Percentiles rank a stretch among this genome's conserved stretches.
phyloP scores from a whole-genome alignment of 1,284 basidiomycete genomes.

The Marasmius oreades region DNA sequence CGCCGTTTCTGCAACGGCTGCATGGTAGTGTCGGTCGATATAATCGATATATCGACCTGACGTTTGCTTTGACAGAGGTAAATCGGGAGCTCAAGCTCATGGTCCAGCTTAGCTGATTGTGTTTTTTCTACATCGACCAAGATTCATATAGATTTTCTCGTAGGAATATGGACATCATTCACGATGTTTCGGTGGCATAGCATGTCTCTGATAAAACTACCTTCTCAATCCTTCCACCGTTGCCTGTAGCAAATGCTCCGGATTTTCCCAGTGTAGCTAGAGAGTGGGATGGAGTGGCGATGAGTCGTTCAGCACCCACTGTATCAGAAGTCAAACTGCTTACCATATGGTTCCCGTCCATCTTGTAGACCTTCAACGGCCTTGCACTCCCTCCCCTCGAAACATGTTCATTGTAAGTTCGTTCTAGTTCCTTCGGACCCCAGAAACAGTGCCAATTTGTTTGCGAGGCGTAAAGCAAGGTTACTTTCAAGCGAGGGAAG shows the following conservation, averaged over 20 bases:
- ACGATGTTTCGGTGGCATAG: no score
- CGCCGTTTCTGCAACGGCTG: no score
- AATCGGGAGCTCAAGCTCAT: no score
- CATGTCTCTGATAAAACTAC: no score
- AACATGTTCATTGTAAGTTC: not conserved
- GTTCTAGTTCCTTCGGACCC: conserved; percentile 5
- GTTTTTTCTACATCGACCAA: no score
- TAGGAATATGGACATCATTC: no score
- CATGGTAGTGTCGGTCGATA: no score
- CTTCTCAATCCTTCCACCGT: not conserved
- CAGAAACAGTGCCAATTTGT: conserved; percentile 5
- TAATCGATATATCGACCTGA: no score
- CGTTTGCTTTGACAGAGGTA: no score
- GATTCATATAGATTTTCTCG: no score
- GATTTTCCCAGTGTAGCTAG: not conserved
- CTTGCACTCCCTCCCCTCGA: not conserved
- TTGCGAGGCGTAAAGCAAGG: conserved; percentile 1
- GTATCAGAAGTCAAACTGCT: not conserved
- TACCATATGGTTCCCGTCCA: conserved; percentile 11
- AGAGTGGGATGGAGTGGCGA: no score
- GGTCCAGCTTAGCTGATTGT: no score
- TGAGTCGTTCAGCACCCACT: not conserved
- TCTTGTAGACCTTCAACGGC: not conserved
- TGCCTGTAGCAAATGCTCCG: not conserved
- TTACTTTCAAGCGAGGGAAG: conserved; percentile 7